Percentiles rank a stretch among this genome's conserved stretches.
phyloP scores from a whole-genome alignment of 2,329 filamentous ascomycete species.

The Beauveria sp. region DNA sequence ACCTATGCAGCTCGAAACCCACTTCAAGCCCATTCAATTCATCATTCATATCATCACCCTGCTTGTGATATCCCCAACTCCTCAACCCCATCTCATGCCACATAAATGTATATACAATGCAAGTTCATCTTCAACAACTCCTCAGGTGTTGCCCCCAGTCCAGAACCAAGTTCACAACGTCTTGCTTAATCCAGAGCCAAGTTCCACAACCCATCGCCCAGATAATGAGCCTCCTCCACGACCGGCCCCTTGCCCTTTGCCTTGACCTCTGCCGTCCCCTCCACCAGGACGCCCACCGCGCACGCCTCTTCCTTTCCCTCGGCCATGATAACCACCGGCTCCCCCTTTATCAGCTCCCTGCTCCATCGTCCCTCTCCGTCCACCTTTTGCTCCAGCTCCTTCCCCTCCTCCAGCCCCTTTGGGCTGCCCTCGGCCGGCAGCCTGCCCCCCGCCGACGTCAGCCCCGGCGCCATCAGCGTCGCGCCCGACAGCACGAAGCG shows the following conservation, averaged over 20 bases:
- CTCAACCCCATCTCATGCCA: not conserved
- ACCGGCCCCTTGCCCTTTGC: constrained; percentile 89
- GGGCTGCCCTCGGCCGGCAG: constrained; percentile 51
- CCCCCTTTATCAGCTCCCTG: constrained; percentile 66
- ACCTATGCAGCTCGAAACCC: not conserved
- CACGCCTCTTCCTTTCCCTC: constrained; percentile 93
- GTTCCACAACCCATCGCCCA: constrained; percentile 91
- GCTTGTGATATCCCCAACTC: constrained; percentile 2
- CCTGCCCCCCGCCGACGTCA: constrained; percentile 76
- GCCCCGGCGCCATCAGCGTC: constrained; percentile 89
- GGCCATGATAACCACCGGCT: constrained; percentile 80
- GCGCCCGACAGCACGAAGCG: constrained; percentile 92
- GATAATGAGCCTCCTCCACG: constrained; percentile 86
- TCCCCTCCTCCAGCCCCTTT: constrained; percentile 27
- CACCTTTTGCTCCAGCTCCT: constrained; percentile 34
- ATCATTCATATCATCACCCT: not conserved
- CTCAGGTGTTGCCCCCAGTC: not conserved
- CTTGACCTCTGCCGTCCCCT: constrained; percentile 86
- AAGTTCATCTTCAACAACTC: not conserved
- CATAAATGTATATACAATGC: constrained; percentile 1
- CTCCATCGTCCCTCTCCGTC: constrained; percentile 50
- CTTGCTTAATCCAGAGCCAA: constrained; percentile 42
- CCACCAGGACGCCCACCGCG: constrained; percentile 75
- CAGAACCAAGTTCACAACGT: not conserved
- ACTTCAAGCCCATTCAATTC: not conserved